Evolutionary conservation across 805 yeast genomes (phyloP).

Genomic region (Danielia reshetovae): DNA sequence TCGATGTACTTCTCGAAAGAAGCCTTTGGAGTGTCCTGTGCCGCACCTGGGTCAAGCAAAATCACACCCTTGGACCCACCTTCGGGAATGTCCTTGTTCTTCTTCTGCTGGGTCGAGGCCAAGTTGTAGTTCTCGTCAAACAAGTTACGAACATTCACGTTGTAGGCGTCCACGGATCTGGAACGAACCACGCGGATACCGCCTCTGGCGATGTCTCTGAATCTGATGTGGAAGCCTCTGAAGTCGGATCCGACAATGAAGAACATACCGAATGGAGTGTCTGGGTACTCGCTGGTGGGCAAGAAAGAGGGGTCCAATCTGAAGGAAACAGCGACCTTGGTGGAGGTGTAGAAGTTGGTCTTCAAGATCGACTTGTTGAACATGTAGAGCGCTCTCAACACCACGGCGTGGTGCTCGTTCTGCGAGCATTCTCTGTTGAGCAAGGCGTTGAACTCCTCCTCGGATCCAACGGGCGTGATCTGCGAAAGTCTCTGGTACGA

Average conservation of each 20-base stretch:
- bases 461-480: conserved; percentile 68
- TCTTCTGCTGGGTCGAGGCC: conserved; percentile 94
- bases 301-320: conserved; percentile 83
- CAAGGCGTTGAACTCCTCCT: conserved; percentile 67
- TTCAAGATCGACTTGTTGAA: conserved; percentile 87
- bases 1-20: conserved; percentile 93
- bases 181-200: conserved; percentile 95
- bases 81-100: conserved; percentile 97
- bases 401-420: conserved; percentile 74
- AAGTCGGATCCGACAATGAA: conserved; percentile 94
- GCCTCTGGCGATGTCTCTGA: conserved; percentile 96
- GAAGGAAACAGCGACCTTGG: conserved; percentile 93
- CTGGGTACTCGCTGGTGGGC: conserved; percentile 85
- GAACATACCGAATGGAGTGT: conserved; percentile 91
- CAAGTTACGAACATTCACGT: conserved; percentile 77
- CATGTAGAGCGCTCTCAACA: conserved; percentile 73
- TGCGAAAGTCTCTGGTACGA: conserved; percentile 84
- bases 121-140: conserved; percentile 95
- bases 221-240: conserved; percentile 95
- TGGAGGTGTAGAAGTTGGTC: conserved; percentile 90
- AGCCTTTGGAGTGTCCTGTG: conserved; percentile 75
- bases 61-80: conserved; percentile 99
- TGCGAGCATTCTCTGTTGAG: conserved; percentile 70
- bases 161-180: conserved; percentile 79
- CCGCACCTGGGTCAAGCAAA: conserved; percentile 69